Base-by-base conservation (phyloP, 2,329 filamentous ascomycete genomes). In the Thelonectria discophora region DNA sequence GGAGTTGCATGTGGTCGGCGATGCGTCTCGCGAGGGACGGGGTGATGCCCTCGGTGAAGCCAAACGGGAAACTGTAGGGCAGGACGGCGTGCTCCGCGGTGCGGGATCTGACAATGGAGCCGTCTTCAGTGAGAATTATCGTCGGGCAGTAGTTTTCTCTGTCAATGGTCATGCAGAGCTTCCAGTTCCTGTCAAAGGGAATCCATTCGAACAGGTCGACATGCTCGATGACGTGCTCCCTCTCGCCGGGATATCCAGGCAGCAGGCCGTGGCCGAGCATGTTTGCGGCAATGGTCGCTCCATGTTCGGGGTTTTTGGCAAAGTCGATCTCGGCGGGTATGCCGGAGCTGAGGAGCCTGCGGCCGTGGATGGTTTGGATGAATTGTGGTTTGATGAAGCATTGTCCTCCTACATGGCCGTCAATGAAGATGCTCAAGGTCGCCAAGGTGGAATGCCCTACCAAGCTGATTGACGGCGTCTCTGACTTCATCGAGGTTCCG, bases 161-260 rank as follows among this genome's bases (percentile, higher is more conserved):
- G 46, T 83, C 79, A 39, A 84, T 73, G 0, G 76, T 76, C 49
- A 83, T 72, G 7, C 76, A 73, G 0, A 83, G 51, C 55, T 80
- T 80, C 73, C 76, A 83, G 51, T 76, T 70, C 2, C 75, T 63
- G 0, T 72, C 71, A 15, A 71, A 63, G 7, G 72, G 40, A 0
- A 77, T 50, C 0, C 64, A 40, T 65, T 81, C 73, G 27, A 76
- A 71, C 17, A 82, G 72, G 55, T 78, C 78, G 0, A 82, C 52
- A 17, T 76, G 74, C 0, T 72, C 71, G 3, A 77, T 71, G 0
- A 64, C 21, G 21, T 43, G 18, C 0, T 48, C 17, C 15, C 50
- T 64, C 1, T 65, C 37, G 6, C 48, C n/a, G 11, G 55, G 52
- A 15, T 63, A 20, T 5, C 24, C 30, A 3, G 60, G 51, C 8